A percentile compares a stretch with the other conserved stretches of the same genome.
Conservation (phyloP, 768 basidiomycete genomes). For the Boletus insuetus region DNA sequence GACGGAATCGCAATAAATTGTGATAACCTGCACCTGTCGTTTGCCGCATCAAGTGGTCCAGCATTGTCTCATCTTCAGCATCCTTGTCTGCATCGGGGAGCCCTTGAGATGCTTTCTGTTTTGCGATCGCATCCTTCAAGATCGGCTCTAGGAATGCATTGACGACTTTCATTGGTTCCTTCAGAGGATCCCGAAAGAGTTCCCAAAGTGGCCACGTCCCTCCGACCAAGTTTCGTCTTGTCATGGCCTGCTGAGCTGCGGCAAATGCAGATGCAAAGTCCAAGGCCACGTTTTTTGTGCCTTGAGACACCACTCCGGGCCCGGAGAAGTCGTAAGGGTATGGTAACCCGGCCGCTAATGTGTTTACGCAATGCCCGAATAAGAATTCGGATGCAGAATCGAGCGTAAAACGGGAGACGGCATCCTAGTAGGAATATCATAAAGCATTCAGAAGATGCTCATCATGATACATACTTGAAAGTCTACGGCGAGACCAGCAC, state of each 20-base stretch:
- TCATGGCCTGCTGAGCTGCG: constrained; percentile 31
- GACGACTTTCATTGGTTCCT: constrained; percentile 37
- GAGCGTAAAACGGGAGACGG: constrained; percentile 46
- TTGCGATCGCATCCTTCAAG: constrained; percentile 34
- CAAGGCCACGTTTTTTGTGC: constrained; percentile 8
- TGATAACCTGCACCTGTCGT: constrained; percentile 33
- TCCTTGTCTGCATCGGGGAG: constrained; percentile 2
- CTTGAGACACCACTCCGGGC: constrained; percentile 1
- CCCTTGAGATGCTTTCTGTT: constrained; percentile 10
- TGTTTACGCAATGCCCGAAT: constrained; percentile 44
- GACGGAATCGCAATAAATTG: background rate
- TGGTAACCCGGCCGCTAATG: constrained; percentile 36
- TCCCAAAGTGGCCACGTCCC: constrained; percentile 42
- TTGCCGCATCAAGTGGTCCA: constrained; percentile 39
- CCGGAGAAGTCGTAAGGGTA: constrained; percentile 34
- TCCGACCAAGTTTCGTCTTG: constrained; percentile 30
- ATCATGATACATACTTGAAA: constrained; percentile 44
- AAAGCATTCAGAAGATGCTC: background rate
- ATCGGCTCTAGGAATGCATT: constrained; percentile 40
- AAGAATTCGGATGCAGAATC: constrained; percentile 55
- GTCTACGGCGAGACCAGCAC: constrained; percentile 50
- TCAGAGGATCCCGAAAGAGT: constrained; percentile 32
- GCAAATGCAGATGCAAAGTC: constrained; percentile 36
- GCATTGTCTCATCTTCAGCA: constrained; percentile 36
- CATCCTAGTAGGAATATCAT: constrained; percentile 30